A percentile compares a stretch with the other conserved stretches of the same genome.
These are phyloP conservation scores for Panicum miliaceum DNA, from an alignment of 176 grass and related monocot genomes.

Conservation along the genomic window DNA sequence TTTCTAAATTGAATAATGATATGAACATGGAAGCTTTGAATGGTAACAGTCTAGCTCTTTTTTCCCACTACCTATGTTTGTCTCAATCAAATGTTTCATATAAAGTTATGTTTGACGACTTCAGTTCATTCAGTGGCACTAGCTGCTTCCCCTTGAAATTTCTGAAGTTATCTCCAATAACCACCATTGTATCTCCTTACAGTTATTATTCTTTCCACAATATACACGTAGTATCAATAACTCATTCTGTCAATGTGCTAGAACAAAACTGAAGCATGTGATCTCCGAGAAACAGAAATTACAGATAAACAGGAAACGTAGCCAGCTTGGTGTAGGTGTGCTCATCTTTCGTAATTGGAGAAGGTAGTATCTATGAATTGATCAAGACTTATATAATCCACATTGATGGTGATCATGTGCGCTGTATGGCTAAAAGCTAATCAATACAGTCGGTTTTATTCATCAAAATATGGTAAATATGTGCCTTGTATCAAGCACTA, in stretches of 20 bases:
- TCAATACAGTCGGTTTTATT: not conserved
- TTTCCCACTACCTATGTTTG: constrained; percentile 5
- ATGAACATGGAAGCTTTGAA: constrained; percentile 27
- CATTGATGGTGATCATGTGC: not conserved
- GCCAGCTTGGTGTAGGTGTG: constrained; percentile 19
- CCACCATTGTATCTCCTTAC: constrained; percentile 16
- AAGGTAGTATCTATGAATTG: constrained; percentile 20
- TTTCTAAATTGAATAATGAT: constrained; percentile 1
- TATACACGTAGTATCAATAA: not conserved
- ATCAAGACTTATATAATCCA: constrained; percentile 8
- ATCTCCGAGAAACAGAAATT: constrained; percentile 25
- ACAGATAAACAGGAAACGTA: constrained; percentile 2
- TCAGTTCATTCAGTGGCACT: constrained; percentile 31
- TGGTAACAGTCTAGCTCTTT: constrained; percentile 11
- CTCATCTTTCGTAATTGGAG: constrained; percentile 3
- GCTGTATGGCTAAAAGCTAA: not conserved
- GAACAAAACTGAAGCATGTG: constrained; percentile 21
- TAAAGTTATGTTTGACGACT: constrained; percentile 22
- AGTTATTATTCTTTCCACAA: constrained; percentile 16
- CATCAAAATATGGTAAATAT: constrained; percentile 23
- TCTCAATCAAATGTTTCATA: constrained; percentile 16
- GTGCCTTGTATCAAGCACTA: constrained; percentile 4
- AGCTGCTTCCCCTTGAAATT: constrained; percentile 22
- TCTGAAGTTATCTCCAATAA: not conserved
- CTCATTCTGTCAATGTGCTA: constrained; percentile 9